Evolutionary conservation across 495 filamentous ascomycete genomes (phyloP).

Genomic region (Neohortaea acidophila): DNA sequence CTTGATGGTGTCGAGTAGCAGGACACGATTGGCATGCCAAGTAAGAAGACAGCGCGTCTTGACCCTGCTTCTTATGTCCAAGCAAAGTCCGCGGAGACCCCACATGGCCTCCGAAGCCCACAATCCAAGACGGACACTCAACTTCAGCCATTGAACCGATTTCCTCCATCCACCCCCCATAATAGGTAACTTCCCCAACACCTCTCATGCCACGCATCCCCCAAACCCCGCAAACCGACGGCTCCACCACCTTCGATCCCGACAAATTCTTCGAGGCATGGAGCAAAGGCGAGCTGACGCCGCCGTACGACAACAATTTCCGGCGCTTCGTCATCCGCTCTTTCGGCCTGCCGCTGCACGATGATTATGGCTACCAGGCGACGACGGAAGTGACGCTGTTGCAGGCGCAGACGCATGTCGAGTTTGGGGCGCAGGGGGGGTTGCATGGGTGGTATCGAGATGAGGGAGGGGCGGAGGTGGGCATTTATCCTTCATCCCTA

Average conservation of each 20-base stretch:
- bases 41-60: too few relatives aligned
- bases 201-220: slow-evolving; percentile 17
- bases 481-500: slow-evolving; percentile 9
- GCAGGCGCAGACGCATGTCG: slow-evolving; percentile 38
- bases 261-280: slow-evolving; percentile 27
- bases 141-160: too few relatives aligned
- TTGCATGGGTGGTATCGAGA: slow-evolving; percentile 31
- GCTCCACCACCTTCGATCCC: slow-evolving; percentile 25
- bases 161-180: not conserved
- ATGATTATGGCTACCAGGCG: slow-evolving; percentile 46
- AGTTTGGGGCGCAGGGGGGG: slow-evolving; percentile 30
- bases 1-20: too few relatives aligned
- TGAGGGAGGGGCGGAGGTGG: slow-evolving; percentile 23
- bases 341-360: slow-evolving; percentile 34
- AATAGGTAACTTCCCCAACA: too few relatives aligned
- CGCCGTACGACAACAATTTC: slow-evolving; percentile 32
- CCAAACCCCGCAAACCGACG: slow-evolving; percentile 18
- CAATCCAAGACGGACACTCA: too few relatives aligned
- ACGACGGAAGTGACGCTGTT: slow-evolving; percentile 35
- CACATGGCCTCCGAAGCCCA: too few relatives aligned
- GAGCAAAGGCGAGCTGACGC: slow-evolving; percentile 13
- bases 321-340: slow-evolving; percentile 33
- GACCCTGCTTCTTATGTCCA: too few relatives aligned
- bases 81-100: too few relatives aligned
- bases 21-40: too few relatives aligned